Evolutionary conservation across 345 rosid species (phyloP).

Genomic region (Kandelia obovata): DNA sequence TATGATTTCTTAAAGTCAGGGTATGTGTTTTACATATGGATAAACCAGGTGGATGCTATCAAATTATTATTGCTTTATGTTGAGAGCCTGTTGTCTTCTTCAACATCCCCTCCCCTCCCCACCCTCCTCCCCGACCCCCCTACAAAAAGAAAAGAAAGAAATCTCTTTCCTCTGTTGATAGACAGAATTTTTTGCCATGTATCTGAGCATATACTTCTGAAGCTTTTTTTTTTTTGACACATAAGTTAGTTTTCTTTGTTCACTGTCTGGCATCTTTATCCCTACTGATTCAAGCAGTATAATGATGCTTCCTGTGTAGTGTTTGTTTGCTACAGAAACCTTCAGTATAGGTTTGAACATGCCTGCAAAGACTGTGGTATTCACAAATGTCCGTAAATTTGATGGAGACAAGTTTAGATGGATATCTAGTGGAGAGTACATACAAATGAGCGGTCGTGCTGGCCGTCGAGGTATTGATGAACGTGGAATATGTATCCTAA

Average conservation of each 20-base stretch:
- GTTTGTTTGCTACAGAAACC: constrained; percentile 99
- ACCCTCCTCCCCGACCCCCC: too few relatives aligned
- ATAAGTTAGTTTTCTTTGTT: background rate
- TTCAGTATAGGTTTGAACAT: constrained; percentile 98
- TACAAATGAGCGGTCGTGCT: constrained; percentile 99
- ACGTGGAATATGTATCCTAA: constrained; percentile 89
- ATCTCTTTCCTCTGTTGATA: background rate
- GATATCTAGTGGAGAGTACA: constrained; percentile 97
- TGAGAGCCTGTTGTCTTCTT: too few relatives aligned
- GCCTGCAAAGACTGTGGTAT: constrained; percentile 99
- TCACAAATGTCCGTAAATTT: constrained; percentile 96
- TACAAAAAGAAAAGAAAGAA: too few relatives aligned
- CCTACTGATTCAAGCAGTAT: constrained; percentile 9
- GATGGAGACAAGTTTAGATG: constrained; percentile 98
- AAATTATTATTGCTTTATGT: too few relatives aligned
- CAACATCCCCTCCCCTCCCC: too few relatives aligned
- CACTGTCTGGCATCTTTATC: background rate
- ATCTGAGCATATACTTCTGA: background rate
- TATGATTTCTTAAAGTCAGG: too few relatives aligned
- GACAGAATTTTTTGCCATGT: background rate
- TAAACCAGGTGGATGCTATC: too few relatives aligned
- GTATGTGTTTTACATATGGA: too few relatives aligned
- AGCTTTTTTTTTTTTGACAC: background rate
- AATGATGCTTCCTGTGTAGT: constrained; percentile 45
- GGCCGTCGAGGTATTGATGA: constrained; percentile 99